Evolutionary conservation across 1,139 yeast species (phyloP).

Genomic region (Yamadazyma sp.): DNA sequence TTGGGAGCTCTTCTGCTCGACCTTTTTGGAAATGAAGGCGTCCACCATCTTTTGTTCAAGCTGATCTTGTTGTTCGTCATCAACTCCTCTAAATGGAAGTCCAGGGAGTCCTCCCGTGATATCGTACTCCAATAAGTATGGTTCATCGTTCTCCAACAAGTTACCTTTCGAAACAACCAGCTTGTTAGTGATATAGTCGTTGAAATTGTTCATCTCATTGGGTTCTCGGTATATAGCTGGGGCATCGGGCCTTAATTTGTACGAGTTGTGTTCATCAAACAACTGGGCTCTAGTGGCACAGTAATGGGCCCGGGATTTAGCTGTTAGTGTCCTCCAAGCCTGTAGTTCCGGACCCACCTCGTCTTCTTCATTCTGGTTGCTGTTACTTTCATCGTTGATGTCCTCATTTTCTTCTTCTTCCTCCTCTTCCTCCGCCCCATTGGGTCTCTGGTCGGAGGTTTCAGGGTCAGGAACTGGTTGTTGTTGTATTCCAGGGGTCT

Average conservation of each 20-base stretch:
- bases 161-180: slow-evolving; percentile 44
- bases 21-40: slow-evolving; percentile 21
- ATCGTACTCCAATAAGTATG: slow-evolving; percentile 81
- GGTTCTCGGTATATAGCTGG: slow-evolving; percentile 67
- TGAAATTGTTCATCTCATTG: slow-evolving; percentile 57
- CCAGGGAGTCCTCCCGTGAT: slow-evolving; percentile 79
- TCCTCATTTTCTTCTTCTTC: slow-evolving; percentile 26
- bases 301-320: slow-evolving; percentile 74
- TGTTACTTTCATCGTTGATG: slow-evolving; percentile 23
- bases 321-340: slow-evolving; percentile 80
- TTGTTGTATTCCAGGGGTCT: slow-evolving; percentile 3
- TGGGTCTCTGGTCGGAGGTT: too few species aligned
- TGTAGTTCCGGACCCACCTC: slow-evolving; percentile 64
- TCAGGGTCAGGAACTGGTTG: slow-evolving; percentile 14
- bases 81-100: slow-evolving; percentile 50
- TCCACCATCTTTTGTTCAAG: slow-evolving; percentile 53
- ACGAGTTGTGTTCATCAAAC: slow-evolving; percentile 48
- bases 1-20: slow-evolving; percentile 27
- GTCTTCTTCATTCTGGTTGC: slow-evolving; percentile 50
- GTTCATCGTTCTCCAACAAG: slow-evolving; percentile 60
- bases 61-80: slow-evolving; percentile 44
- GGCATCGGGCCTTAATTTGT: slow-evolving; percentile 60
- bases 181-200: slow-evolving; percentile 45
- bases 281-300: slow-evolving; percentile 68
- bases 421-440: slow-evolving; percentile 20